A percentile compares a stretch with the other conserved stretches of the same genome.
Conservation (phyloP, 495 filamentous ascomycete species). For the Cercophora sp. region DNA sequence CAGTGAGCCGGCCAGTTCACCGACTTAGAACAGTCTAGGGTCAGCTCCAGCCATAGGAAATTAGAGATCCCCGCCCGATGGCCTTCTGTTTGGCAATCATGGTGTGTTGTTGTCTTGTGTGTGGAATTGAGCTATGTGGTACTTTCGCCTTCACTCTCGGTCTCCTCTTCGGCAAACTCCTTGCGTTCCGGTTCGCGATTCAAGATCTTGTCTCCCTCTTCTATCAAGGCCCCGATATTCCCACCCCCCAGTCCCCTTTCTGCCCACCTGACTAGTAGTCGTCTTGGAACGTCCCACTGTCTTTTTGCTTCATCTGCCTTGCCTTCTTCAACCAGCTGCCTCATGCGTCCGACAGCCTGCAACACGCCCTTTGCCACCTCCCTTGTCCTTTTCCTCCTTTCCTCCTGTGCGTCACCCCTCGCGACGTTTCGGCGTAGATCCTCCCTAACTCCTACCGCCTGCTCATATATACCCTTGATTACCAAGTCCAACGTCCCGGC, state of each 20-base stretch:
- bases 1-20: too few relatives aligned
- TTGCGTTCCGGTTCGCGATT: too few relatives aligned
- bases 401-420: too few relatives aligned
- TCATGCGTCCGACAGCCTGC: slow-evolving; percentile 54
- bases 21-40: too few relatives aligned
- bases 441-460: slow-evolving; percentile 60
- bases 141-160: slow-evolving; percentile 1
- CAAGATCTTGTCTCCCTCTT: slow-evolving; percentile 48
- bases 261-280: slow-evolving; percentile 47
- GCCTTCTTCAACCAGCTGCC: slow-evolving; percentile 59
- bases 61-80: too few relatives aligned
- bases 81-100: too few relatives aligned
- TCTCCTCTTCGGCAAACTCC: too few relatives aligned
- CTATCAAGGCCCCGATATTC: slow-evolving; percentile 46
- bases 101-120: background rate
- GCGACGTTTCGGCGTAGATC: too few relatives aligned
- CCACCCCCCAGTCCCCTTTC: slow-evolving; percentile 47
- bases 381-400: slow-evolving; percentile 50
- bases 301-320: slow-evolving; percentile 57
- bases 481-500: slow-evolving; percentile 70
- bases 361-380: slow-evolving; percentile 72
- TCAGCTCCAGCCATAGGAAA: too few relatives aligned
- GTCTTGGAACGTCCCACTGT: slow-evolving; percentile 56
- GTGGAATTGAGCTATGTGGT: too few relatives aligned
- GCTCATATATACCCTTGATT: slow-evolving; percentile 76